Conservation (phyloP, 495 filamentous ascomycete species). For the Hypoxylon crocopeplum region DNA sequence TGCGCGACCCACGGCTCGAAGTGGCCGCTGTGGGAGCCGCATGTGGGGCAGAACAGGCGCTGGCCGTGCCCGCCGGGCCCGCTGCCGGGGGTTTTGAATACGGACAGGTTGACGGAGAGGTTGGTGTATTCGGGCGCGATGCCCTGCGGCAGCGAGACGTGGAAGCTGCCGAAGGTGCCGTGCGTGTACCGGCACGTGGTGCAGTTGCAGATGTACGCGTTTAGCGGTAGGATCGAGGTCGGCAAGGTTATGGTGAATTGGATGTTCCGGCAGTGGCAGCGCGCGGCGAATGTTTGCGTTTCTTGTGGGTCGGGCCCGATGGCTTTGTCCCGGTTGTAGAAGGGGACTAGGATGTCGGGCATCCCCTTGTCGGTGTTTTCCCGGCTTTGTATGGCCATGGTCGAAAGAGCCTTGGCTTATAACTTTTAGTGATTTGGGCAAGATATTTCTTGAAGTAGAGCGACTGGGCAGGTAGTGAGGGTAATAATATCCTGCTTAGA, state of each 20-base stretch:
- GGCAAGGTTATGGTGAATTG: conserved; percentile 45
- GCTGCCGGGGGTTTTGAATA: conserved; percentile 48
- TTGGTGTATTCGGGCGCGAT: conserved; percentile 39
- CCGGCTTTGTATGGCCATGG: background rate
- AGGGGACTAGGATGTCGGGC: background rate
- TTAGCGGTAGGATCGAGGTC: conserved; percentile 43
- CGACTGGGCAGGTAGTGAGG: too few relatives aligned
- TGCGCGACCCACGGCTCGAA: conserved; percentile 31
- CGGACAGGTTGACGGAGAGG: conserved; percentile 49
- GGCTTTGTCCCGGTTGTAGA: conserved; percentile 20
- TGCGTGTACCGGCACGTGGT: conserved; percentile 63
- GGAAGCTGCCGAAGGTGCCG: conserved; percentile 63
- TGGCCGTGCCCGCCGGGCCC: conserved; percentile 53
- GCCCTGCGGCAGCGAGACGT: conserved; percentile 49
- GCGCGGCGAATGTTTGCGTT: conserved; percentile 42
- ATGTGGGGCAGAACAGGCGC: conserved; percentile 72
- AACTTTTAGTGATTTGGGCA: too few relatives aligned
- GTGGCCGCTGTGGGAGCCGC: conserved; percentile 67
- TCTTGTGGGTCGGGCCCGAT: background rate
- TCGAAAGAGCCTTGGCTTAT: background rate
- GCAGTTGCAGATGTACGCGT: conserved; percentile 69
- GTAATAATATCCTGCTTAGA: too few relatives aligned
- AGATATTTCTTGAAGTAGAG: too few relatives aligned
- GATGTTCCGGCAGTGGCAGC: conserved; percentile 51
- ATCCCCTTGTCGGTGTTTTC: background rate